Conservation (phyloP, 495 filamentous ascomycete species). For the Sporormia fimetaria region DNA sequence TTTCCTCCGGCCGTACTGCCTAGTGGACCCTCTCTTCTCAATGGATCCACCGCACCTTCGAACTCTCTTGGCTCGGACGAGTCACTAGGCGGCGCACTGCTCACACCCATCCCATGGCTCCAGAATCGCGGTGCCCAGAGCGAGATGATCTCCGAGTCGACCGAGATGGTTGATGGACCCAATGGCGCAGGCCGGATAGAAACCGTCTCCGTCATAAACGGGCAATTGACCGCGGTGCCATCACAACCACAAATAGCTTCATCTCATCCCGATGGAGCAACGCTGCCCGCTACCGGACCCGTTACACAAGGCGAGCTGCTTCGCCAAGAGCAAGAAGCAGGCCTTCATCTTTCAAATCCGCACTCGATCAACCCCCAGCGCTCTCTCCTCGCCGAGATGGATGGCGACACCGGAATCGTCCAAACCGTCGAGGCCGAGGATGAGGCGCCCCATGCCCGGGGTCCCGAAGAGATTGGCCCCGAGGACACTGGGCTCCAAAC, state of each 20-base stretch:
- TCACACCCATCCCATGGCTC: constrained; percentile 93
- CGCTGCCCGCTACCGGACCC: constrained; percentile 37
- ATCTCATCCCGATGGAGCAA: constrained; percentile 19
- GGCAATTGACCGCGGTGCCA: constrained; percentile 30
- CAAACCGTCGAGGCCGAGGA: constrained; percentile 39
- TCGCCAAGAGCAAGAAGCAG: constrained; percentile 66
- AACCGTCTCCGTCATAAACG: constrained; percentile 60
- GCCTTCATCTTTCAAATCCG: constrained; percentile 47
- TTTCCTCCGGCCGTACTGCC: constrained; percentile 53
- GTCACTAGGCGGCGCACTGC: constrained; percentile 74
- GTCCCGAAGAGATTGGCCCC: constrained; percentile 70
- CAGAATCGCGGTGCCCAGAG: constrained; percentile 26
- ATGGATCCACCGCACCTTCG: constrained; percentile 26
- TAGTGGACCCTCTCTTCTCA: constrained; percentile 32
- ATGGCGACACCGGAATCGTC: constrained; percentile 28
- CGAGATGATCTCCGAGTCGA: constrained; percentile 54
- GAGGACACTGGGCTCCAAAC: constrained; percentile 77
- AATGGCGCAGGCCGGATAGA: constrained; percentile 60
- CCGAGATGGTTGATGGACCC: constrained; percentile 59
- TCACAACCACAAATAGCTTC: constrained; percentile 18
- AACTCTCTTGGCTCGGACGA: constrained; percentile 65
- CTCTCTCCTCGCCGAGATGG: constrained; percentile 23
- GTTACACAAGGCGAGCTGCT: constrained; percentile 69
- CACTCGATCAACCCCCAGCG: constrained; percentile 16
- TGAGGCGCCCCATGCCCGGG: constrained; percentile 67